Evolutionary conservation across 257 asterid genomes (phyloP).

Genomic region (Salvia splendens): DNA sequence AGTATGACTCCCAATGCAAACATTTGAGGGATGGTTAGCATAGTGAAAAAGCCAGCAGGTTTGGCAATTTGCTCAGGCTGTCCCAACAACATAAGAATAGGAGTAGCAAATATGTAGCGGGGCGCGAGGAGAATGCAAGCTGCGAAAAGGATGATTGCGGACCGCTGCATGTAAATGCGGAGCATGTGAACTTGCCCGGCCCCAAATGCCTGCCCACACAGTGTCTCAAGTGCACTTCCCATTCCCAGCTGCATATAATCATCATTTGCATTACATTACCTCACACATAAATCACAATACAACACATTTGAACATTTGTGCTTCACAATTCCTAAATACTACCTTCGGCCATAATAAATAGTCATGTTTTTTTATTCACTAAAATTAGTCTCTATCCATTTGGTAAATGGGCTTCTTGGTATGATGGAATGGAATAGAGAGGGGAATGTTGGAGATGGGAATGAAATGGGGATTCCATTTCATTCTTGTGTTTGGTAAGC

Average conservation of each 20-base stretch:
- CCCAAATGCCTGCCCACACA: conserved; percentile 87
- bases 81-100: conserved; percentile 66
- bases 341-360: no score
- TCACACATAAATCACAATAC: no score
- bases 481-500: no score
- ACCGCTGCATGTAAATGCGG: conserved; percentile 79
- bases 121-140: conserved; percentile 58
- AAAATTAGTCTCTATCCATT: no score
- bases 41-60: conserved; percentile 62
- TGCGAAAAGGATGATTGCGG: conserved; percentile 54
- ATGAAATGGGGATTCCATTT: no score
- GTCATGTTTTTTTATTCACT: no score
- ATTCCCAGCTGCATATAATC: conserved; percentile 68
- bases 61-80: conserved; percentile 61
- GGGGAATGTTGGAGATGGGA: no score
- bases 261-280: no score
- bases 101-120: conserved; percentile 69
- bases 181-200: conserved; percentile 83
- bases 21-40: conserved; percentile 61
- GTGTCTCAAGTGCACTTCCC: conserved; percentile 95
- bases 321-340: no score
- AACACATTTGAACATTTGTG: no score
- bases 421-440: no score
- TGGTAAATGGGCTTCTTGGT: no score
- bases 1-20: conserved; percentile 57